These are phyloP conservation scores for Scopulariopsis brevicaulis DNA, from an alignment of 2,329 filamentous ascomycete genomes.

Conservation along the genomic window DNA sequence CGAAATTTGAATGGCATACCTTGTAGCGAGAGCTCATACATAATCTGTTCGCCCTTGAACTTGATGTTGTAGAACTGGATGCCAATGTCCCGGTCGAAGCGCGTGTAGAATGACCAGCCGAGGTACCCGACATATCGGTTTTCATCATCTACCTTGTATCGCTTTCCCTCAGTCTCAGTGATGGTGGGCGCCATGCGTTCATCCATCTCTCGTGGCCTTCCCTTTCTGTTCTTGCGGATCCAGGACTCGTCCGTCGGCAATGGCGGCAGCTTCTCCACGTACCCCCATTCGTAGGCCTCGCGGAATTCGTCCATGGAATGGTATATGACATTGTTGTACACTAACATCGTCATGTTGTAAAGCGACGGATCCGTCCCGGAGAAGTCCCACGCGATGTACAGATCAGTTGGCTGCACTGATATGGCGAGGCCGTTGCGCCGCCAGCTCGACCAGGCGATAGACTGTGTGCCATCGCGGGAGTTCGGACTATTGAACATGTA, in stretches of 20 bases:
- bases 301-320: constrained; percentile 19
- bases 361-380: constrained; percentile 28
- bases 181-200: constrained; percentile 21
- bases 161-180: constrained; percentile 24
- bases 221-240: constrained; percentile 17
- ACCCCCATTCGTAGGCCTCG: constrained; percentile 22
- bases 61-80: constrained; percentile 35
- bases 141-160: constrained; percentile 28
- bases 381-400: constrained; percentile 29
- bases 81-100: constrained; percentile 29
- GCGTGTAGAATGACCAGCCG: constrained; percentile 40
- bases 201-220: constrained; percentile 12
- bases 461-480: constrained; percentile 25
- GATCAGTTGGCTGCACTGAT: constrained; percentile 30
- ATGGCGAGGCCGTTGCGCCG: constrained; percentile 23
- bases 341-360: constrained; percentile 28
- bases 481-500: constrained; percentile 21
- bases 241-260: constrained; percentile 14
- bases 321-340: constrained; percentile 27
- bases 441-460: constrained; percentile 28
- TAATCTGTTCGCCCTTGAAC: constrained; percentile 35
- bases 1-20: too few species aligned
- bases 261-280: constrained; percentile 18
- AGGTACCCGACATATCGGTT: constrained; percentile 38
- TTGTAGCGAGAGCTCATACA: constrained; percentile 41